phyloP scores from a whole-genome alignment of 768 basidiomycete species.

The Hortiboletus campestris region DNA sequence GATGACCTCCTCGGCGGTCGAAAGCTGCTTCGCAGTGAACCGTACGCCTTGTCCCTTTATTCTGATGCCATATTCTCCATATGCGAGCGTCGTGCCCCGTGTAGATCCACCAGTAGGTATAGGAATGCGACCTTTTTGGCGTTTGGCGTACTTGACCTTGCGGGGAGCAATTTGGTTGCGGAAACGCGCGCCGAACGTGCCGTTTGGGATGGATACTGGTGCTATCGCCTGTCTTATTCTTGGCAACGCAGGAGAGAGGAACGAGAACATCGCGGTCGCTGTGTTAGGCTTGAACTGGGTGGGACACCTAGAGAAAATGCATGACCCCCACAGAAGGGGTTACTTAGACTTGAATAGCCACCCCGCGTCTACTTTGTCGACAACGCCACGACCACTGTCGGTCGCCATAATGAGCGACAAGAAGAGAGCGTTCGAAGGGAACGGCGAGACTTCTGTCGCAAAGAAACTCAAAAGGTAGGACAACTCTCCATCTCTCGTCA shows the following conservation, averaged over 20 bases:
- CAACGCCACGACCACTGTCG: constrained; percentile 1
- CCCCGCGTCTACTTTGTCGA: background rate
- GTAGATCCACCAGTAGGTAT: constrained; percentile 88
- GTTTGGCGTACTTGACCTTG: constrained; percentile 78
- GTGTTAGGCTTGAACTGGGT: background rate
- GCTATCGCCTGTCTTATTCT: constrained; percentile 9
- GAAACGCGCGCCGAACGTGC: constrained; percentile 28
- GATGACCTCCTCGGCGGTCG: constrained; percentile 82
- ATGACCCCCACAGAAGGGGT: constrained; percentile 24
- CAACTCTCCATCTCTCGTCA: constrained; percentile 16
- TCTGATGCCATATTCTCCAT: constrained; percentile 89
- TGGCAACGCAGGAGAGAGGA: constrained; percentile 15
- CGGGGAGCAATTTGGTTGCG: constrained; percentile 77
- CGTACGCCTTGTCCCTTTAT: constrained; percentile 81
- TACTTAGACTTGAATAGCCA: background rate
- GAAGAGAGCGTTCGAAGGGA: constrained; percentile 60
- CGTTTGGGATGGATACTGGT: constrained; percentile 11
- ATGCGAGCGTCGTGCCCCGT: constrained; percentile 89
- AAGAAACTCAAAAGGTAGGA: constrained; percentile 70
- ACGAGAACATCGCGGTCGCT: constrained; percentile 19
- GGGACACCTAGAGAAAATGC: background rate
- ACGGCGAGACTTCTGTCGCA: constrained; percentile 42
- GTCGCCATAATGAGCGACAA: constrained; percentile 57
- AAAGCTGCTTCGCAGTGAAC: constrained; percentile 86
- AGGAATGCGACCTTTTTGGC: constrained; percentile 87